Conservation (phyloP, 2,329 filamentous ascomycete genomes). For the Emmonsia crescens region DNA sequence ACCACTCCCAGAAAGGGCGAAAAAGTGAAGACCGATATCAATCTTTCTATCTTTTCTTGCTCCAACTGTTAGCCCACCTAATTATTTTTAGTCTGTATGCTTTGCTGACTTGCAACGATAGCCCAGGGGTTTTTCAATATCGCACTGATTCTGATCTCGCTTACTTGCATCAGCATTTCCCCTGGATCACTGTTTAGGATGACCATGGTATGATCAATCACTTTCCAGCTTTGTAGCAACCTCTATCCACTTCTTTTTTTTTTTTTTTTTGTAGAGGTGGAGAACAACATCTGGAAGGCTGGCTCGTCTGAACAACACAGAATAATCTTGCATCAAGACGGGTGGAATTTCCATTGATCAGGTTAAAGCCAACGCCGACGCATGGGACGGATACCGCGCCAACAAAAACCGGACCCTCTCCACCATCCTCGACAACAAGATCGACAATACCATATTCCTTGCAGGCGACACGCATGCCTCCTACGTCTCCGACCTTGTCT, state of each 20-base stretch:
- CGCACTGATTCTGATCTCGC: conserved; percentile 52
- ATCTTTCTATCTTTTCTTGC: conserved; percentile 61
- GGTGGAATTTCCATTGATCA: conserved; percentile 57
- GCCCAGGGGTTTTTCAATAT: conserved; percentile 51
- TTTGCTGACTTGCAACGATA: conserved; percentile 6
- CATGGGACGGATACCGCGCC: conserved; percentile 55
- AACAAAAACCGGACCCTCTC: conserved; percentile 62
- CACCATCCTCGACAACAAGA: conserved; percentile 55
- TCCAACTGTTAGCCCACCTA: conserved; percentile 43
- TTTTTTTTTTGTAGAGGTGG: conserved; percentile 38
- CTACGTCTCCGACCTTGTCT: conserved; percentile 52
- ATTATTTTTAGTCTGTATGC: neutral
- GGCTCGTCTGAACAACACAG: conserved; percentile 57
- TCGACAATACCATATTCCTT: conserved; percentile 62
- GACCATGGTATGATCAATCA: conserved; percentile 39
- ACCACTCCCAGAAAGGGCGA: conserved; percentile 51
- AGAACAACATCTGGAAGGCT: conserved; percentile 55
- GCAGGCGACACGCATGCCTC: conserved; percentile 59
- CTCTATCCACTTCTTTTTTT: neutral
- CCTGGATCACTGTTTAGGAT: conserved; percentile 57
- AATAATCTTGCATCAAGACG: conserved; percentile 51
- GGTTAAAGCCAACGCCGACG: conserved; percentile 59
- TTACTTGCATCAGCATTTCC: conserved; percentile 44
- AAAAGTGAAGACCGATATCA: conserved; percentile 43
- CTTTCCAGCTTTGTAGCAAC: neutral